Base-by-base conservation (phyloP, 2,329 filamentous ascomycete species). In the Aspergillus persii region DNA sequence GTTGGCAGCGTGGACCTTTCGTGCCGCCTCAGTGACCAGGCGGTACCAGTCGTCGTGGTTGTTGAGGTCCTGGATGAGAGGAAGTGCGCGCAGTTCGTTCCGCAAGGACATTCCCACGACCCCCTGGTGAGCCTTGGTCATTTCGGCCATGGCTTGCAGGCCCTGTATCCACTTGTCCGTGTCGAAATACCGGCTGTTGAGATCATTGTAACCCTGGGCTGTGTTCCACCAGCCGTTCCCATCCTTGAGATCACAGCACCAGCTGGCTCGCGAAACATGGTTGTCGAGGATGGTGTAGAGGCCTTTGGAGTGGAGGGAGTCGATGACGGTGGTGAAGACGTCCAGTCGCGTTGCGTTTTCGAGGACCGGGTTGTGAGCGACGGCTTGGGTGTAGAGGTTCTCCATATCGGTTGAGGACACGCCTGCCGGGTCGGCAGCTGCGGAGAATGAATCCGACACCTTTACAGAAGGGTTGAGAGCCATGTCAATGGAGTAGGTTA, bases 271-370 rank as follows among this genome's bases (percentile, higher is more conserved):
- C n/a, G 51, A 53, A 33, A 53, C 51, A 33, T 53, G 51, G 51
- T 53, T 53, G 51, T 53, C 51, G 51, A 53, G 51, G 31, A 53
- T 53, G 51, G 51, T 53, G 51, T 53, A 53, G 15, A 53, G 31
- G 51, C 51, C 51, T 5, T 41, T 36, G 33, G 3, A n/a, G n/a
- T 53, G 51, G 51, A 53, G 51, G 29, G 51, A 44, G 51, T 53
- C 51, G 51, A 53, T 53, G 30, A 53, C 51, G 18, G 51, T 18
- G 1, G 51, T 33, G 31, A 53, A 53, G 30, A 53, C 51, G 31
- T 53, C 51, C 23, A 53, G 30, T 27, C 51, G n/a, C 30, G 31
- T 53, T 3, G 51, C 51, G 33, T 36, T 53, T 8, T 36, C 31
- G n/a, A 53, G 29, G 9, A 15, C 30, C 30, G 51, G 51, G 51